Base-by-base conservation (phyloP, 2,329 filamentous ascomycete genomes). In the Westerdykella ornata region DNA sequence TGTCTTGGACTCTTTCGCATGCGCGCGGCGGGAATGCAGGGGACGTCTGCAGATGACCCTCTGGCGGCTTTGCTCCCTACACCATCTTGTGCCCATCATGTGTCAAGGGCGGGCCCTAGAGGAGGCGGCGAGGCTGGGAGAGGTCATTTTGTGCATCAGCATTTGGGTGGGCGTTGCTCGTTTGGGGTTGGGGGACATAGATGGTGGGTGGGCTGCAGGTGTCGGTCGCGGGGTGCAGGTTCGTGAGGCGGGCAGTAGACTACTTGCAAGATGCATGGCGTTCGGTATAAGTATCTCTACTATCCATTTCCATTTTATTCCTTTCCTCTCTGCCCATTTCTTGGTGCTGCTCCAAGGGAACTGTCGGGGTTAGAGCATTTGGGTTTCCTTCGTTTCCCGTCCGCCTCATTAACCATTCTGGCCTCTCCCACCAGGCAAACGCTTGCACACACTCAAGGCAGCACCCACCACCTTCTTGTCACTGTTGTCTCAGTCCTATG, bases 391-490 rank as follows among this genome's bases (percentile, higher is more conserved):
- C 53, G 50, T 42, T 45, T 60, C 56, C 46, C 36, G 53, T 54
- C 51, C 44, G 46, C 59, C 50, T 50, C 56, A 53, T 59, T 57
- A 63, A 63, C 60, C 61, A 63, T 63, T 57, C 53, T 44, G 56
- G 50, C 49, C 50, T 43, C 36, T 38, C 28, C 32, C 26, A 42
- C 44, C 46, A 59, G 58, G 56, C 59, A 61, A 52, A 53, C 49
- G 45, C 39, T 15, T 36, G 22, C 22, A 7, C 22, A 7, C 22
- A 26, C 49, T 46, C 48, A 45, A 60, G 57, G 56, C 58, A 59
- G 47, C 56, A 58, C 44, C 40, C 38, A 43, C 38, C 38, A 26
- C 22, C 22, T 11, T 7, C 22, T 26, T 26, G 22, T 26, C 22
- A 26, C 12, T 26, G 22, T 51, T 58, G 53, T 59, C 56, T 61